phyloP scores from a whole-genome alignment of 495 filamentous ascomycete species.

The Friedmanniomyces simplex region DNA sequence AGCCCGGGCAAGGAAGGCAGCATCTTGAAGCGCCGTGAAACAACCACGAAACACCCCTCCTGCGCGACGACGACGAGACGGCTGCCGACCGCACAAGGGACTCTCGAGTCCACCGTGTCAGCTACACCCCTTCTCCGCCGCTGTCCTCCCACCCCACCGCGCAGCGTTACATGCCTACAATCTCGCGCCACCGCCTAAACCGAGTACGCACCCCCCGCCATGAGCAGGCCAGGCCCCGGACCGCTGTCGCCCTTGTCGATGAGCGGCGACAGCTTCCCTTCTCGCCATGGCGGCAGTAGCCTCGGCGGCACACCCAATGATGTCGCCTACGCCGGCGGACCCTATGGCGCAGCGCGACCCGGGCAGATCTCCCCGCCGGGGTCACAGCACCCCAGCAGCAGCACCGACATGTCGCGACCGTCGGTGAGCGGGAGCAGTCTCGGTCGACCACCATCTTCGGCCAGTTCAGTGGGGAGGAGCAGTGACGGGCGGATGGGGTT shows the following conservation, averaged over 20 bases:
- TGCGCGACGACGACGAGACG: not conserved
- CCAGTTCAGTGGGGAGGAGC: constrained; percentile 15
- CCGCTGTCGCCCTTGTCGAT: constrained; percentile 15
- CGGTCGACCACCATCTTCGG: constrained; percentile 6
- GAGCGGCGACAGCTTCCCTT: constrained; percentile 7
- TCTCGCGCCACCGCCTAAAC: not conserved
- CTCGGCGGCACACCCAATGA: constrained; percentile 6
- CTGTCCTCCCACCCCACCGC: not conserved
- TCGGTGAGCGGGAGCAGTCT: constrained; percentile 15
- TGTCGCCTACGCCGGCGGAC: constrained; percentile 7
- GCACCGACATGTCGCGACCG: constrained; percentile 19
- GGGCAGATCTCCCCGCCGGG: constrained; percentile 4
- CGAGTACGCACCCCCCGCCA: not conserved
- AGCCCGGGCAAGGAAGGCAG: not conserved
- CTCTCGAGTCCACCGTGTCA: not conserved
- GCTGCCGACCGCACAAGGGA: not conserved
- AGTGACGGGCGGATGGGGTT: constrained; percentile 16
- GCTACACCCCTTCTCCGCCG: not conserved
- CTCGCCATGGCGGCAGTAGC: constrained; percentile 1
- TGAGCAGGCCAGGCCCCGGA: constrained; percentile 10
- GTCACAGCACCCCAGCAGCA: constrained; percentile 18
- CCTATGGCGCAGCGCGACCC: constrained; percentile 13
- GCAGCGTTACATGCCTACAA: not conserved
- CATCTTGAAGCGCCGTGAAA: not conserved
- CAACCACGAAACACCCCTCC: not conserved